A percentile compares a stretch with the other conserved stretches of the same genome.
Conservation (phyloP, 495 filamentous ascomycete genomes). For the Corynascus novoguineensis region DNA sequence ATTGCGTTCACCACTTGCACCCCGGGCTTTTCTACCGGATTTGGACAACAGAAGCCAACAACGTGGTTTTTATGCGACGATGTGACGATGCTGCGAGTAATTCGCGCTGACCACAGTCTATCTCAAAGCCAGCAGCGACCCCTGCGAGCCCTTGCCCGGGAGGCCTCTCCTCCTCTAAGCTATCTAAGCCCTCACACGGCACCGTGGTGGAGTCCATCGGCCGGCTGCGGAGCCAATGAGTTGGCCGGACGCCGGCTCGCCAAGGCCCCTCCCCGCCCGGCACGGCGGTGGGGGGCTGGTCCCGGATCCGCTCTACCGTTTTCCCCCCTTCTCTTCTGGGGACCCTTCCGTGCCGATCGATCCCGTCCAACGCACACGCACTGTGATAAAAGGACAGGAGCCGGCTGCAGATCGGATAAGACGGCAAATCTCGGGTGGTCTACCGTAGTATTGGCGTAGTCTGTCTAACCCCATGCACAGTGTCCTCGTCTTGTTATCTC, state of each 20-base stretch:
- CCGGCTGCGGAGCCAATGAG: background rate
- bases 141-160: background rate
- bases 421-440: background rate
- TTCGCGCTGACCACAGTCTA: no score
- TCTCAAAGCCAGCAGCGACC: no score
- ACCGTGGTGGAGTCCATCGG: background rate
- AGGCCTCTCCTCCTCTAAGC: background rate
- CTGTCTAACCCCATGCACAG: no score
- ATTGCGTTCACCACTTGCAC: no score
- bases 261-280: background rate
- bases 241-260: background rate
- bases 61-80: no score
- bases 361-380: background rate
- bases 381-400: no score
- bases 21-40: no score
- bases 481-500: no score
- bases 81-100: no score
- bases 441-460: background rate
- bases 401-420: no score
- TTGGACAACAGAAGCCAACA: no score
- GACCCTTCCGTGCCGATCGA: slow-evolving; percentile 9
- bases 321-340: no score
- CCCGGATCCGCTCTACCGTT: slow-evolving; percentile 14
- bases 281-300: background rate
- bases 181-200: background rate